A percentile compares a stretch with the other conserved stretches of the same genome.
Conservation (phyloP, 768 basidiomycete genomes). For the Leccinum ochraceum region DNA sequence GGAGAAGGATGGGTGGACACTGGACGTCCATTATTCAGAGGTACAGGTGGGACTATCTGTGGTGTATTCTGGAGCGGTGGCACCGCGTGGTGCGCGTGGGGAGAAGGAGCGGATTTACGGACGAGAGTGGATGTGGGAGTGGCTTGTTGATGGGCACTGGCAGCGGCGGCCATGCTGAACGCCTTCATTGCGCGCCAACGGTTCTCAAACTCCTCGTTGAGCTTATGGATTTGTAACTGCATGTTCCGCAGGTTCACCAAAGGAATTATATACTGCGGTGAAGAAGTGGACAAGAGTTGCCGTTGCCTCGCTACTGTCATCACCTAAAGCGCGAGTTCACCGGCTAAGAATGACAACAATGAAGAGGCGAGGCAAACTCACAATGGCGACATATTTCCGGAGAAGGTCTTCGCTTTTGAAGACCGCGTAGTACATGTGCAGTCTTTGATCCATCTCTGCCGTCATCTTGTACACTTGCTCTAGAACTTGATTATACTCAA, state of each 20-base stretch:
- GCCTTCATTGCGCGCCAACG: conserved; percentile 29
- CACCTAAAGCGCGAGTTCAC: conserved; percentile 35
- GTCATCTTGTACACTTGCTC: conserved; percentile 49
- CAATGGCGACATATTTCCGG: conserved; percentile 54
- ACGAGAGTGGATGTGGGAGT: background rate
- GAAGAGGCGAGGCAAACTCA: conserved; percentile 36
- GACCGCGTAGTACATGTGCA: conserved; percentile 48
- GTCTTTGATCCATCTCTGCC: conserved; percentile 49
- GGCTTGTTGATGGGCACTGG: conserved; percentile 9
- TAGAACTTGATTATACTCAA: conserved; percentile 51
- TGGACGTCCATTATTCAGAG: conserved; percentile 30
- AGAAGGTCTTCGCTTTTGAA: conserved; percentile 50
- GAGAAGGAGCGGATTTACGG: conserved; percentile 10
- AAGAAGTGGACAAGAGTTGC: conserved; percentile 20
- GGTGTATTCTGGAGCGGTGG: conserved; percentile 21
- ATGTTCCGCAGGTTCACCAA: conserved; percentile 46
- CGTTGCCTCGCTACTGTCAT: conserved; percentile 42
- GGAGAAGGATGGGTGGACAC: conserved; percentile 32
- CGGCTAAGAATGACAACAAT: conserved; percentile 7
- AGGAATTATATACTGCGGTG: conserved; percentile 36
- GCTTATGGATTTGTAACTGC: conserved; percentile 42
- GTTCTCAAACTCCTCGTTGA: conserved; percentile 42
- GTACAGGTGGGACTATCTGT: conserved; percentile 23
- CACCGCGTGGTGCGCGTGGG: conserved; percentile 11
- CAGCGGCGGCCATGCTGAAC: conserved; percentile 5